phyloP scores from a whole-genome alignment of 805 yeast species.

The Hanseniaspora pseudoguilliermondii region DNA sequence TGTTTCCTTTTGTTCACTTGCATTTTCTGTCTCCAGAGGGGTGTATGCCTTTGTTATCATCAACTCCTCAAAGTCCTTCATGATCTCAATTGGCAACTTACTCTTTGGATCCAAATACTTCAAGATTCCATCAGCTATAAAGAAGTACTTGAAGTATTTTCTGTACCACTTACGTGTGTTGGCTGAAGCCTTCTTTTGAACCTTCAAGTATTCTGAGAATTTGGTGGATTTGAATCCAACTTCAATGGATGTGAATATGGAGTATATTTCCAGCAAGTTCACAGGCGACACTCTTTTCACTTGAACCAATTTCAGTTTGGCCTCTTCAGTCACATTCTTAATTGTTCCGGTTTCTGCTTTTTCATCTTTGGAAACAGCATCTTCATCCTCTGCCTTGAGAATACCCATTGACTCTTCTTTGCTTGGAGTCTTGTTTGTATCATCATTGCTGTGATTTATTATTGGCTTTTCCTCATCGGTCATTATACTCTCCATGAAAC shows the following conservation, averaged over 20 bases:
- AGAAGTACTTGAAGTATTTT: constrained; percentile 12
- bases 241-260: not conserved
- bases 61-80: constrained; percentile 10
- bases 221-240: constrained; percentile 9
- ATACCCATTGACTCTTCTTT: not conserved
- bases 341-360: constrained; percentile 1
- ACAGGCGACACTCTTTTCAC: constrained; percentile 10
- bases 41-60: constrained; percentile 7
- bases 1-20: not conserved
- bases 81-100: constrained; percentile 8
- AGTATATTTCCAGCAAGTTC: constrained; percentile 1
- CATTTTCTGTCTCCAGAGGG: not conserved
- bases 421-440: not conserved
- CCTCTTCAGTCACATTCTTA: not conserved
- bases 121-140: constrained; percentile 8
- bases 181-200: not conserved
- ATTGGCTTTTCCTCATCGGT: not conserved
- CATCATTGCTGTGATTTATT: not conserved
- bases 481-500: constrained; percentile 1
- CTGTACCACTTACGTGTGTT: constrained; percentile 12
- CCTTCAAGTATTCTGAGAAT: constrained; percentile 1
- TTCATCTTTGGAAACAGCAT: not conserved
- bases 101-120: constrained; percentile 1
- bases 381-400: not conserved
- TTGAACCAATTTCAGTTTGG: not conserved